These are phyloP conservation scores for Urochloa ruziziensis DNA, from an alignment of 176 grass and related monocot genomes.

Conservation along the genomic window DNA sequence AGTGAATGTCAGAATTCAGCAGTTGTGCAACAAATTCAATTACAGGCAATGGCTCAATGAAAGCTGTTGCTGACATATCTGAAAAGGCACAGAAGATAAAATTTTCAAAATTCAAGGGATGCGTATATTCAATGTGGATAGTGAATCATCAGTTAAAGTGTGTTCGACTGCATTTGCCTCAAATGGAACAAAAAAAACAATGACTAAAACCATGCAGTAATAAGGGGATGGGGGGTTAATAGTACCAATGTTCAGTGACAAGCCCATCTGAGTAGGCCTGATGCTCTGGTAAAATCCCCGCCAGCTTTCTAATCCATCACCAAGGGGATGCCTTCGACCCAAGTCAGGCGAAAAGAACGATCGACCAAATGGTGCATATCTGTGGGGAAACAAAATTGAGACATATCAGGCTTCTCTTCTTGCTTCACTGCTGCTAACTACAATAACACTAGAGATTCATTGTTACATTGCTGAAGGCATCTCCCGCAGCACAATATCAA, in stretches of 20 bases:
- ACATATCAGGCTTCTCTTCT: not conserved
- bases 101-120: not conserved
- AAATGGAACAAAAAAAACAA: not conserved
- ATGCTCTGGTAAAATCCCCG: constrained; percentile 92
- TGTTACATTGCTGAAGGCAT: constrained; percentile 62
- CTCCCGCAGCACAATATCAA: constrained; percentile 86
- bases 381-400: constrained; percentile 13
- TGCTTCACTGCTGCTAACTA: not conserved
- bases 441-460: not conserved
- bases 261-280: constrained; percentile 87
- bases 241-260: constrained; percentile 86
- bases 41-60: constrained; percentile 79
- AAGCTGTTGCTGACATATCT: constrained; percentile 92
- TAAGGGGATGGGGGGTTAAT: not conserved
- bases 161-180: not conserved
- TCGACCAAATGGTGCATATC: constrained; percentile 59
- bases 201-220: no score
- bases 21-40: constrained; percentile 64
- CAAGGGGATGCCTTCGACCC: constrained; percentile 60
- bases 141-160: not conserved
- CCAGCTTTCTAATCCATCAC: constrained; percentile 90
- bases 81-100: constrained; percentile 19
- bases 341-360: constrained; percentile 78
- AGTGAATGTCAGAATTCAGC: constrained; percentile 59
- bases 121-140: not conserved